Evolutionary conservation across 306 rosid genomes (phyloP).

Genomic region (Casuarina cunninghamiana): DNA sequence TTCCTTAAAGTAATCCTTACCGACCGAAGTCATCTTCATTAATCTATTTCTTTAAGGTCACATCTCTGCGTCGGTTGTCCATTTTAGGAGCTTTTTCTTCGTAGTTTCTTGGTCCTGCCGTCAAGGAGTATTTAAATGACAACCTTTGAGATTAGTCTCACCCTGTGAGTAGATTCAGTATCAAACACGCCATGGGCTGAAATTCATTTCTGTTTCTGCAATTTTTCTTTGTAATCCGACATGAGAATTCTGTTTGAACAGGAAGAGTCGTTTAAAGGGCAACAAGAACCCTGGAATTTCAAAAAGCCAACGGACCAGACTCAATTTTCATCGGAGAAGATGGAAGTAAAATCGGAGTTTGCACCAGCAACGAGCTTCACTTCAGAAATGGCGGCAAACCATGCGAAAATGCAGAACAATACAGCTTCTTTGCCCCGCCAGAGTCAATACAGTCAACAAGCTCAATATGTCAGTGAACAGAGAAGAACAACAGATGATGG

Average conservation of each 20-base stretch:
- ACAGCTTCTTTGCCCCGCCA: conserved; percentile 36
- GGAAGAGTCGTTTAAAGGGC: conserved; percentile 43
- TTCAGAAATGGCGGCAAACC: conserved; percentile 33
- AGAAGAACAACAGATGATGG: conserved; percentile 76
- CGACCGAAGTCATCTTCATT: no score
- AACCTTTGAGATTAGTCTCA: not conserved
- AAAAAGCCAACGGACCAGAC: conserved; percentile 29
- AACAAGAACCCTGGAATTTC: conserved; percentile 52
- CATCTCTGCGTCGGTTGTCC: no score
- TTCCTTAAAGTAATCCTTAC: no score
- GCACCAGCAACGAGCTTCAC: conserved; percentile 35
- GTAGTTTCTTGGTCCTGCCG: no score
- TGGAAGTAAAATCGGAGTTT: conserved; percentile 48
- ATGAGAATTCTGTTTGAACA: conserved; percentile 22
- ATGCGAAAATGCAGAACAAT: conserved; percentile 32
- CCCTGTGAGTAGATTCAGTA: not conserved
- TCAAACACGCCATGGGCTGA: not conserved
- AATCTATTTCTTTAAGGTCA: no score
- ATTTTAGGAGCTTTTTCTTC: no score
- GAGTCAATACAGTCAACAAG: conserved; percentile 21
- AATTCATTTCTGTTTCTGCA: not conserved
- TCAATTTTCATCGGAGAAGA: conserved; percentile 39
- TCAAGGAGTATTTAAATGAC: no score
- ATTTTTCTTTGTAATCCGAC: conserved; percentile 15
- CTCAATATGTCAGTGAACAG: conserved; percentile 53